Evolutionary conservation across 2,329 filamentous ascomycete species (phyloP).

Genomic region (Waltergamsia citrina): DNA sequence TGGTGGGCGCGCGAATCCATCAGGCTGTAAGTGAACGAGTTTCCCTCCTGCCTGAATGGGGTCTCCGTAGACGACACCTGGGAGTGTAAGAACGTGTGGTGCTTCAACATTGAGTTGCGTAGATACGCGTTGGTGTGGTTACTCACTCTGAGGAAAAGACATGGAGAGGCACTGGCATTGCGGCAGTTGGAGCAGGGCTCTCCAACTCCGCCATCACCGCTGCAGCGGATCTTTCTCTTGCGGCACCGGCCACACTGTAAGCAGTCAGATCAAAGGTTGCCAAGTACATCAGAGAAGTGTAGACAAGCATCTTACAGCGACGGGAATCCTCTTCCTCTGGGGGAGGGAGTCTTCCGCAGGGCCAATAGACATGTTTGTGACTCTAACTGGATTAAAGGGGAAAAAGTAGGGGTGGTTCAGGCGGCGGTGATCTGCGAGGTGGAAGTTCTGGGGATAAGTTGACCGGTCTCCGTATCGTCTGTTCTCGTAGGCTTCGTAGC

Average conservation of each 20-base stretch:
- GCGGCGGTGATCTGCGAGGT: too few relatives aligned
- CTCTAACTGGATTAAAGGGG: neutral
- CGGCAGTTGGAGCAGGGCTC: conserved; percentile 76
- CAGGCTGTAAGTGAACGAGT: neutral
- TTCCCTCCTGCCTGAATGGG: neutral
- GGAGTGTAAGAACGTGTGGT: neutral
- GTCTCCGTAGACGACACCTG: neutral
- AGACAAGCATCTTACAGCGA: conserved; percentile 38
- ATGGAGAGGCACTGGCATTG: conserved; percentile 59
- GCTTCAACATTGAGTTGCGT: neutral
- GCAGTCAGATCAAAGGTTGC: neutral
- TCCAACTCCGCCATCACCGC: conserved; percentile 71
- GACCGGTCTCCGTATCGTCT: too few relatives aligned
- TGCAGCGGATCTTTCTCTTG: conserved; percentile 91
- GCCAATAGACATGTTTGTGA: neutral
- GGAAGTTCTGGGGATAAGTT: too few relatives aligned
- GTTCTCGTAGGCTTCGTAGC: too few relatives aligned
- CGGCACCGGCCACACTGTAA: conserved; percentile 77
- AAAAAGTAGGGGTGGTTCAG: too few relatives aligned
- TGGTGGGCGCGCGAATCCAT: neutral
- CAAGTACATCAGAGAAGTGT: neutral
- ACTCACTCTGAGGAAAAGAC: conserved; percentile 72
- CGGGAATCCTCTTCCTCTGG: conserved; percentile 44
- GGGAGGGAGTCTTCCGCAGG: neutral
- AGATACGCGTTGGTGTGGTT: neutral